phyloP scores from a whole-genome alignment of 106 monocot species.

The Apostasia shenzhenica region DNA sequence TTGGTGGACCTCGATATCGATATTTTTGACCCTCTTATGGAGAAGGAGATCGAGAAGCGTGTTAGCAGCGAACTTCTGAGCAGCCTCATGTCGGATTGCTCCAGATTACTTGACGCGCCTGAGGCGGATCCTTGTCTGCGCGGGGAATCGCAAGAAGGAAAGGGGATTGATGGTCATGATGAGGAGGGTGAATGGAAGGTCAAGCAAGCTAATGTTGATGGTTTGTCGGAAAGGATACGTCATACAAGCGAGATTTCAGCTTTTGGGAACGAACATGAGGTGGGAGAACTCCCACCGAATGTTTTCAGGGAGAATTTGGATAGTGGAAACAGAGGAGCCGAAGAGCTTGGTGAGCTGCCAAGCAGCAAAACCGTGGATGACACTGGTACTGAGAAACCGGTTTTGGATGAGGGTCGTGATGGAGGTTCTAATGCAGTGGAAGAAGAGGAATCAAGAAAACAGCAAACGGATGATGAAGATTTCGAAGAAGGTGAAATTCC shows the following conservation, averaged over 20 bases:
- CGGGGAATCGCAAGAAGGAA: not conserved
- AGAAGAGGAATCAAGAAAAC: not conserved
- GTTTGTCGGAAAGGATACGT: too few relatives aligned
- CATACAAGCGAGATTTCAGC: not conserved
- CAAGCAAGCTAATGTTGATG: not conserved
- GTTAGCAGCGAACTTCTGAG: not conserved
- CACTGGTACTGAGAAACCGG: not conserved
- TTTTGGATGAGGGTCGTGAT: not conserved
- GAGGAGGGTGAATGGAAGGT: not conserved
- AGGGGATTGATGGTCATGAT: not conserved
- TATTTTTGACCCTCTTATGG: not conserved
- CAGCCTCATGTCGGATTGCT: not conserved
- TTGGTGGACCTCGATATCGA: not conserved
- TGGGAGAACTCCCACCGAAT: not conserved
- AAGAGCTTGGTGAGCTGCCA: not conserved
- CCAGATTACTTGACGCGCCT: not conserved
- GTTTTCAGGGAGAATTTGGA: not conserved
- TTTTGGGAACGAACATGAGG: not conserved
- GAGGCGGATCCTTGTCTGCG: not conserved
- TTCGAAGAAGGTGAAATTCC: constrained; percentile 71
- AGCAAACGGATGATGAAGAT: constrained; percentile 8
- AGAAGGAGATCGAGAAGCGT: not conserved
- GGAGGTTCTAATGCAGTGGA: constrained; percentile 1
- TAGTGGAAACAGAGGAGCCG: not conserved
- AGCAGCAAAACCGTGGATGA: not conserved